Conservation (phyloP, 129 eudicot species). For the Helichrysum umbraculigerum region DNA sequence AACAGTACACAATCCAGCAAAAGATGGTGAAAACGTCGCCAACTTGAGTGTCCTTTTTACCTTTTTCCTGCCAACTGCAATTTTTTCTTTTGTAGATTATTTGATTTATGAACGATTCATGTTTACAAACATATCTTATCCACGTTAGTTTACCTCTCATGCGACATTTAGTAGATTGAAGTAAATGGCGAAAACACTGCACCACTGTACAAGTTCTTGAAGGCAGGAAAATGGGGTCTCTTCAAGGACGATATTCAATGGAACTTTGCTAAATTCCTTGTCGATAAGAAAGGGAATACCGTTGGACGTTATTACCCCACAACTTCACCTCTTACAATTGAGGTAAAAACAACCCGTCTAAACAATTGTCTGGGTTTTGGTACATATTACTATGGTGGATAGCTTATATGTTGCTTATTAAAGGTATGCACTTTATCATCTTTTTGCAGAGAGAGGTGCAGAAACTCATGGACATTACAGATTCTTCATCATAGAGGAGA, state of each 20-base stretch:
- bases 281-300: conserved; percentile 61
- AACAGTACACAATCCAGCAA: not conserved
- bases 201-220: conserved; percentile 78
- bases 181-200: conserved; percentile 72
- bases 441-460: conserved; percentile 36
- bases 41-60: not conserved
- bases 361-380: not conserved
- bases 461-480: conserved; percentile 24
- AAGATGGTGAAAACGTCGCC: not conserved
- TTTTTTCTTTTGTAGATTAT: not conserved
- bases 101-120: too few relatives aligned
- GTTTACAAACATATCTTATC: not conserved
- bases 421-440: conserved; percentile 15
- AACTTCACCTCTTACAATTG: conserved; percentile 82
- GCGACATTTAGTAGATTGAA: conserved; percentile 51
- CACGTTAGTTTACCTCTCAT: not conserved
- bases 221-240: conserved; percentile 75
- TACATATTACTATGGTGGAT: not conserved
- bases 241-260: conserved; percentile 76
- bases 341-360: conserved; percentile 42
- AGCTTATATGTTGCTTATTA: not conserved
- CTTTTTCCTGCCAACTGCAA: not conserved
- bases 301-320: conserved; percentile 91
- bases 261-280: conserved; percentile 88
- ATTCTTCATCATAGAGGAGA: conserved; percentile 26